These are phyloP conservation scores for Xylaria longipes DNA, from an alignment of 495 filamentous ascomycete species.

Conservation along the genomic window DNA sequence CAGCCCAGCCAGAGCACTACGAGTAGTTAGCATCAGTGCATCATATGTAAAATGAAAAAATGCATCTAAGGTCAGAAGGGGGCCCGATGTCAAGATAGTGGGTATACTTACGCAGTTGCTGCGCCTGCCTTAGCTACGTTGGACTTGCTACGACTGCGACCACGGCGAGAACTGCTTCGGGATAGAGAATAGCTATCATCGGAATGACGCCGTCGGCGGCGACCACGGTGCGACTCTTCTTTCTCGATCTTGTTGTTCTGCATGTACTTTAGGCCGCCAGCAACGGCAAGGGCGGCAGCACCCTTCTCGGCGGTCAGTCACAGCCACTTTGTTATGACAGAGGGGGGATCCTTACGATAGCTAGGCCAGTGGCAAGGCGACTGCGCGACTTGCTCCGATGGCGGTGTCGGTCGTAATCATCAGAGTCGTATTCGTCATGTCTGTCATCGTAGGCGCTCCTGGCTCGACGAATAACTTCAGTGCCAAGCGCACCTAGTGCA, in stretches of 20 bases:
- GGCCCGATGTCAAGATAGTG: neutral
- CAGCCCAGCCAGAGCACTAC: constrained; percentile 70
- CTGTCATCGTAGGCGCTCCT: constrained; percentile 74
- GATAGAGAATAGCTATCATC: constrained; percentile 37
- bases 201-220: constrained; percentile 68
- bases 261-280: constrained; percentile 79
- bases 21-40: constrained; percentile 25
- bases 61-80: neutral
- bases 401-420: constrained; percentile 34
- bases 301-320: constrained; percentile 29
- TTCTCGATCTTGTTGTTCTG: constrained; percentile 70
- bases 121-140: constrained; percentile 79
- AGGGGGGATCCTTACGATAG: constrained; percentile 60
- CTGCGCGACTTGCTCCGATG: constrained; percentile 44
- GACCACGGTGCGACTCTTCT: constrained; percentile 69
- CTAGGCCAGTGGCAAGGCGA: constrained; percentile 70
- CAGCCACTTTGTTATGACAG: neutral
- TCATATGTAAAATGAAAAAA: neutral
- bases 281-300: constrained; percentile 75
- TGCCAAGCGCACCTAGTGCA: constrained; percentile 80
- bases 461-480: constrained; percentile 76
- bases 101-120: constrained; percentile 64
- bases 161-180: constrained; percentile 43
- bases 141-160: constrained; percentile 61
- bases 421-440: constrained; percentile 56